Evolutionary conservation across 1,284 basidiomycete genomes (phyloP), one percentile per base, ranked within the genome.

Genomic region (Ceratobasidium sp.): DNA sequence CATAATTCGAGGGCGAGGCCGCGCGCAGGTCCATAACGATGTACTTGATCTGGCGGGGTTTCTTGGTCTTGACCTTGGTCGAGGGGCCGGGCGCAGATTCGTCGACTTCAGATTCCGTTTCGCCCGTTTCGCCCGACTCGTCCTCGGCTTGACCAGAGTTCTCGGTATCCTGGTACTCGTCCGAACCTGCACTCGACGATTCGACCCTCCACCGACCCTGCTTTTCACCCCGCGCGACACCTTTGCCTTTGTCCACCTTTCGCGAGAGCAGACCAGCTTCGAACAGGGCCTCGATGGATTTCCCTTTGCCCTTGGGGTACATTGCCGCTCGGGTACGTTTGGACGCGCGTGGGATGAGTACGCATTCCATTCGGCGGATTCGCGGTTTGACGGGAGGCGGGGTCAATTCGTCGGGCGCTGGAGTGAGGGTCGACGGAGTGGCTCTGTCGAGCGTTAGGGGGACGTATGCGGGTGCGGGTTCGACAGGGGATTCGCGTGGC

Each of bases 331-430:
- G 32, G 13, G 34, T 64, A 5, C 45, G 45, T 2, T 35, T 29
- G n/a, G 29, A 49, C 25, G 60, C 29, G 17, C 60, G 43, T 1
- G 60, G 60, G 15, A 64, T 31, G 12, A 64, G 60, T 6, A 64
- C 47, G 34, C 60, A 64, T n/a, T 64, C 60, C 47, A 64, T 50
- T 7, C 60, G 56, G 8, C 42, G 56, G 38, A 29, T 13, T 17
- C 29, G 43, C 40, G 45, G 45, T 10, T n/a, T 12, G 12, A 15
- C 56, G 8, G 20, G 20, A 25, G 20, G 35, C 20, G 15, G 34
- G 7, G 56, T 40, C 8, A 17, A 25, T 27, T 12, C 29, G 35
- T 38, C n/a, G 40, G 29, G 50, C 8, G 10, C 5, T 12, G 45
- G 22, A 20, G 45, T 22, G 17, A 17, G 38, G 38, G 17, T 8